phyloP scores from a whole-genome alignment of 2,329 filamentous ascomycete species.

The Hypocreales sp. region DNA sequence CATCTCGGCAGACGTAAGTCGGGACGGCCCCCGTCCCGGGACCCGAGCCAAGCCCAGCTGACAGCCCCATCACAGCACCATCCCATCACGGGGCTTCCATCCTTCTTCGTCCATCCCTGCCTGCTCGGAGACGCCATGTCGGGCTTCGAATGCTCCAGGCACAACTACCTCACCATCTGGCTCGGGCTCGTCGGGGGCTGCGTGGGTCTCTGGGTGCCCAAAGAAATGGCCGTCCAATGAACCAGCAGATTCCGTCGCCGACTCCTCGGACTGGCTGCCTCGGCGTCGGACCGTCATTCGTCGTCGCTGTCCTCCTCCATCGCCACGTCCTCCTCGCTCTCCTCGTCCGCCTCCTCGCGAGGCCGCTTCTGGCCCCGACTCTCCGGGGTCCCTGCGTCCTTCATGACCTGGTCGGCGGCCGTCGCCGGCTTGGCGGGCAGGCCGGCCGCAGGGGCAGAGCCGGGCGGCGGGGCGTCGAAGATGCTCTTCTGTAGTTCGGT shows the following conservation, averaged over 20 bases:
- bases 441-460: constrained; percentile 24
- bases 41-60: too few relatives aligned
- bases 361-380: constrained; percentile 52
- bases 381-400: constrained; percentile 37
- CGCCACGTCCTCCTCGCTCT: constrained; percentile 51
- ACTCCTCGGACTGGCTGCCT: constrained; percentile 1
- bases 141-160: constrained; percentile 41
- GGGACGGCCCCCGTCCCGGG: too few relatives aligned
- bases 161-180: constrained; percentile 76
- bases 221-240: constrained; percentile 41
- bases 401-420: constrained; percentile 29
- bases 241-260: constrained; percentile 3
- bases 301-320: constrained; percentile 62
- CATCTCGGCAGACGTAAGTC: constrained; percentile 61
- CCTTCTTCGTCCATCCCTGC: constrained; percentile 90
- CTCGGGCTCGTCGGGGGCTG: constrained; percentile 71
- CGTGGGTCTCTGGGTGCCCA: constrained; percentile 65
- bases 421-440: constrained; percentile 32
- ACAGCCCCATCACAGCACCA: constrained; percentile 49
- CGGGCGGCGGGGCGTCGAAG: constrained; percentile 52
- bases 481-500: constrained; percentile 69
- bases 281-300: constrained; percentile 27
- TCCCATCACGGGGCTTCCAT: constrained; percentile 60
- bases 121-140: constrained; percentile 70
- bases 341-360: constrained; percentile 51